Evolutionary conservation across 2,329 filamentous ascomycete species (phyloP), one percentile per base, ranked within the genome.

Genomic region (Colletotrichum destructivum): DNA sequence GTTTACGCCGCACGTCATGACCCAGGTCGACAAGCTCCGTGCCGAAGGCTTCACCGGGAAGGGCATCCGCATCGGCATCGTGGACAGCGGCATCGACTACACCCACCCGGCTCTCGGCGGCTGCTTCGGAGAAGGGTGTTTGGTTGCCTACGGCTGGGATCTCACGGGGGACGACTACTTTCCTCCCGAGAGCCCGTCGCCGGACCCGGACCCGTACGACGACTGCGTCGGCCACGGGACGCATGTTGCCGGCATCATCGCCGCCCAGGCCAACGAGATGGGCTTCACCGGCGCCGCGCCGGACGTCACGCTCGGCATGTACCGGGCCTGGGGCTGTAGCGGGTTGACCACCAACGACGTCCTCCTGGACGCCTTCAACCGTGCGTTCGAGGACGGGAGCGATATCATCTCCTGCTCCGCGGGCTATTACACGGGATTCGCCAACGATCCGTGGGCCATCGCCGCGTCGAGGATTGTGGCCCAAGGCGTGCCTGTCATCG

Each of bases 71-170:
- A 79, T 87, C 18, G 85, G 79, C 3, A 77, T 87, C 42, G 77
- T 86, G 87, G 87, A 2, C 74, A 80, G 13, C 31, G 31, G 78
- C 4, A 78, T 88, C 31, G 87, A 89, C 75, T 88, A 88, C 75
- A 81, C 76, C 7, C 86, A 87, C 67, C 85, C 86, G 9, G 84
- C 85, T 15, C 82, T 89, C 0, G 87, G 87, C n/a, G 86, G 86
- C 3, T 85, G 86, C 64, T 88, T 88, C 72, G 87, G 87, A 35
- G 31, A 35, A 9, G 86, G 85, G 0, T 87, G 82, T 74, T 78
- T 87, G 38, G 81, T 89, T 12, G 78, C 80, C 12, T 82, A 82
- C 69, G 87, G 87, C 1, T 84, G 82, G 68, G 85, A 88, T 67
- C 80, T 88, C 61, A 80, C 84, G 9, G 85, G 84, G 3, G 83